phyloP scores from a whole-genome alignment of 306 rosid species.

The Neltuma alba region DNA sequence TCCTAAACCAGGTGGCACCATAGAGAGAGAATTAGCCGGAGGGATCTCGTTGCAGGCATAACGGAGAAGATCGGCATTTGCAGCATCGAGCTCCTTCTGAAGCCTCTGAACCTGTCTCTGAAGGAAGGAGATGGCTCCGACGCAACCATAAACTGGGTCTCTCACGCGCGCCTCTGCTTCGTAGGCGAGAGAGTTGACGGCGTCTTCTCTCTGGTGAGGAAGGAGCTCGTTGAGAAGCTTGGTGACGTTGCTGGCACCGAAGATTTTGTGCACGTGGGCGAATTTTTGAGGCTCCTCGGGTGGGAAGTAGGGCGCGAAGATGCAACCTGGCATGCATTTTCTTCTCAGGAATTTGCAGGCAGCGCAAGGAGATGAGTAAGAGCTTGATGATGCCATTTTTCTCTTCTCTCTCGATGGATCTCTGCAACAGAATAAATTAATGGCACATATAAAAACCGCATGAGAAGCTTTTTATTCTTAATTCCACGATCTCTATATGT shows the following conservation, averaged over 20 bases:
- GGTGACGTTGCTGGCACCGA: conserved; percentile 96
- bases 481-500: background rate
- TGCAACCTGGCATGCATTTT: conserved; percentile 95
- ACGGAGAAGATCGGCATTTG: conserved; percentile 82
- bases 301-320: conserved; percentile 96
- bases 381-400: conserved; percentile 70
- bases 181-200: conserved; percentile 92
- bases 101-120: conserved; percentile 93
- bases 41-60: conserved; percentile 67
- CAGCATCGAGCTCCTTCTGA: conserved; percentile 90
- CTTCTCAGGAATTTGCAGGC: conserved; percentile 96
- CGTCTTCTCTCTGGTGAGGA: conserved; percentile 94
- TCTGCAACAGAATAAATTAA: conserved; percentile 6
- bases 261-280: conserved; percentile 92
- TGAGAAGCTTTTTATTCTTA: conserved; percentile 3
- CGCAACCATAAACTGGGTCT: conserved; percentile 97
- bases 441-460: background rate
- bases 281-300: conserved; percentile 99
- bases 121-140: conserved; percentile 93
- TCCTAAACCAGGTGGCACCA: conserved; percentile 37
- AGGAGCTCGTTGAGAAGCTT: conserved; percentile 95
- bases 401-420: conserved; percentile 23
- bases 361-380: conserved; percentile 89
- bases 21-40: conserved; percentile 40
- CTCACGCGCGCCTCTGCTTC: conserved; percentile 96